These are phyloP conservation scores for Rhizoclosmatium globosum DNA, from an alignment of 192 early-diverging fungal species.

Conservation along the genomic window DNA sequence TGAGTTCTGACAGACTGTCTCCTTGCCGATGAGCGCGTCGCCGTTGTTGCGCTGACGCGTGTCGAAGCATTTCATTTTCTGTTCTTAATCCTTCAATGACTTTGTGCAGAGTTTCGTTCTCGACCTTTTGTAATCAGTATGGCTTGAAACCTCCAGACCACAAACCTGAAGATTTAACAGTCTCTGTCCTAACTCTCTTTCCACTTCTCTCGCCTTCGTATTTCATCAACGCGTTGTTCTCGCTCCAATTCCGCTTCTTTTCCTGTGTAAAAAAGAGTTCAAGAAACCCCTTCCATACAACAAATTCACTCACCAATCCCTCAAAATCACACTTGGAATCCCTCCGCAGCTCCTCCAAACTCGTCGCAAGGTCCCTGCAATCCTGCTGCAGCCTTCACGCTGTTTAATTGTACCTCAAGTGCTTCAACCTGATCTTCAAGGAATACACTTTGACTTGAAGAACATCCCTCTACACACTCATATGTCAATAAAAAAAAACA, in stretches of 20 bases:
- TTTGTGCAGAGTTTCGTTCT: slow-evolving; percentile 17
- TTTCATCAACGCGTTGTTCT: slow-evolving; percentile 16
- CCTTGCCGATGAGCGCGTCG: background rate
- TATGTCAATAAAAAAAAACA: background rate
- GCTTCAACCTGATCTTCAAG: slow-evolving; percentile 5
- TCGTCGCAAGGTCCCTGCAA: background rate
- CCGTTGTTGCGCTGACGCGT: background rate
- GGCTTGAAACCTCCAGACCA: background rate
- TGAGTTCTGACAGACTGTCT: slow-evolving; percentile 13
- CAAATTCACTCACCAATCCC: background rate
- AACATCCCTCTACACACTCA: background rate
- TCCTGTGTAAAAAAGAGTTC: background rate
- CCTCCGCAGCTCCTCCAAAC: background rate
- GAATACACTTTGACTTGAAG: slow-evolving; percentile 5
- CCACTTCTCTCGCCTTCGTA: slow-evolving; percentile 9
- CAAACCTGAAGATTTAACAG: background rate
- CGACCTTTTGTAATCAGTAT: background rate
- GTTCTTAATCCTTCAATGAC: slow-evolving; percentile 16
- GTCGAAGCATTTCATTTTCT: slow-evolving; percentile 25
- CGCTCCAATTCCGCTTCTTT: slow-evolving; percentile 16
- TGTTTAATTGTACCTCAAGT: background rate
- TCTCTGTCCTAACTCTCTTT: background rate
- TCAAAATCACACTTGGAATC: slow-evolving; percentile 32
- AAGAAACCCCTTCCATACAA: background rate
- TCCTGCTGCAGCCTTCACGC: background rate